phyloP scores from a whole-genome alignment of 1,284 basidiomycete species.

The Pisolithus thermaeus region DNA sequence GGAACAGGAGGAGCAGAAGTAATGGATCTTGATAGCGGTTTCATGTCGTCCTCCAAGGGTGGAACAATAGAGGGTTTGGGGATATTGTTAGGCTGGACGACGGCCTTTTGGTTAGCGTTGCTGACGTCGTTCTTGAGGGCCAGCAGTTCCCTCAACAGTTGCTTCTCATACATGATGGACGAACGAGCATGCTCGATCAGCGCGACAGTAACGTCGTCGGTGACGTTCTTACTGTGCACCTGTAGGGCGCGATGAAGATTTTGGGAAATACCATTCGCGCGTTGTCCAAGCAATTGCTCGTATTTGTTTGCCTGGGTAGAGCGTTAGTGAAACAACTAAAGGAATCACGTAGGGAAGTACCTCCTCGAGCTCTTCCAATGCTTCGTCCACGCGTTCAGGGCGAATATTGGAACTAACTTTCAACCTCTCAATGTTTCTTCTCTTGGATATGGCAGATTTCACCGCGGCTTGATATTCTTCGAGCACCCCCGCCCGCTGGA shows the following conservation, averaged over 20 bases:
- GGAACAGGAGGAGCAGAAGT: constrained; percentile 22
- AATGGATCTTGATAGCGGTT: constrained; percentile 30
- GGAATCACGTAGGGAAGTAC: constrained; percentile 34
- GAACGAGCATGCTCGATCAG: constrained; percentile 89
- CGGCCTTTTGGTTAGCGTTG: constrained; percentile 56
- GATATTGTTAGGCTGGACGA: constrained; percentile 40
- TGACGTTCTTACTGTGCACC: constrained; percentile 76
- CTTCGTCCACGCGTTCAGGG: constrained; percentile 85
- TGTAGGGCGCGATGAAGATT: constrained; percentile 83
- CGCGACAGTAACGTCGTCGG: constrained; percentile 83
- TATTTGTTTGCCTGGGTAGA: constrained; percentile 71
- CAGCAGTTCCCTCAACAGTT: constrained; percentile 82
- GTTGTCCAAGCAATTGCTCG: constrained; percentile 74
- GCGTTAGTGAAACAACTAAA: constrained; percentile 7
- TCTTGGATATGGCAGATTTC: constrained; percentile 87
- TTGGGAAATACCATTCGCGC: constrained; percentile 85
- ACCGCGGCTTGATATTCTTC: constrained; percentile 91
- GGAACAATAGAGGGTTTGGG: constrained; percentile 58
- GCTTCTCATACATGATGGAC: constrained; percentile 85
- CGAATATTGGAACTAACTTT: constrained; percentile 86
- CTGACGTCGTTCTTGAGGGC: constrained; percentile 73
- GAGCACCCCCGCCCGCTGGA: constrained; percentile 80
- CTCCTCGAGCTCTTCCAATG: constrained; percentile 91
- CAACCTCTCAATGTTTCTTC: constrained; percentile 83
- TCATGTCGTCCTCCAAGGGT: constrained; percentile 57